These are phyloP conservation scores for Elsinoe fawcettii DNA, from an alignment of 2,329 filamentous ascomycete genomes.

Conservation along the genomic window DNA sequence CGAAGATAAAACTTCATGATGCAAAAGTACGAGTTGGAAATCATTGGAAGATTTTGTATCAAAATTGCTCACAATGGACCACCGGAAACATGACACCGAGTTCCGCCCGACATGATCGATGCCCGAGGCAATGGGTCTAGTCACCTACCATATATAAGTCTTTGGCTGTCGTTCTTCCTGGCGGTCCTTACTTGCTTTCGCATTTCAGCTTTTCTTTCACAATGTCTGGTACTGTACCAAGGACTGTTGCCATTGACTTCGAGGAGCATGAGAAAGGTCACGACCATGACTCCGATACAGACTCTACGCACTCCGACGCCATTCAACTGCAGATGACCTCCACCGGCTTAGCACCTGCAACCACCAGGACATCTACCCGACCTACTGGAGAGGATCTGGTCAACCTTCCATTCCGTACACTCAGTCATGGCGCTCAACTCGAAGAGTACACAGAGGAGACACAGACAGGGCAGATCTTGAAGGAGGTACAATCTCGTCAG, in stretches of 20 bases:
- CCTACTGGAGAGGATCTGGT: constrained; percentile 16
- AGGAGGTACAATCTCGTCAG: constrained; percentile 22
- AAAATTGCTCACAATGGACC: too few relatives aligned
- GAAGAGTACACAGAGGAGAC: constrained; percentile 25
- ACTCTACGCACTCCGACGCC: background rate
- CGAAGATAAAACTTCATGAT: too few relatives aligned
- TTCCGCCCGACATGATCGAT: too few relatives aligned
- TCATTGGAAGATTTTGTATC: too few relatives aligned
- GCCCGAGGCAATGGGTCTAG: too few relatives aligned
- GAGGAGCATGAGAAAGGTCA: background rate
- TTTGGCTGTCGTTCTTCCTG: too few relatives aligned
- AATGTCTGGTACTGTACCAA: background rate
- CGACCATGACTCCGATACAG: constrained; percentile 1
- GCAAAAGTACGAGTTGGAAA: too few relatives aligned
- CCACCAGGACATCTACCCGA: background rate
- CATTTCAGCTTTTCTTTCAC: background rate
- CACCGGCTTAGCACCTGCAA: background rate
- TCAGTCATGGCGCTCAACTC: constrained; percentile 21
- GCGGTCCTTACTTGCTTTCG: too few relatives aligned
- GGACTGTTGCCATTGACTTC: background rate
- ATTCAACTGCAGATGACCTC: background rate
- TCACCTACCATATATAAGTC: too few relatives aligned
- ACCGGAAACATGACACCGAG: too few relatives aligned
- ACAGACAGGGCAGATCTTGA: constrained; percentile 18
- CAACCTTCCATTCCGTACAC: constrained; percentile 21